Conservation (phyloP, 345 rosid species). For the Clarkia xantiana region DNA sequence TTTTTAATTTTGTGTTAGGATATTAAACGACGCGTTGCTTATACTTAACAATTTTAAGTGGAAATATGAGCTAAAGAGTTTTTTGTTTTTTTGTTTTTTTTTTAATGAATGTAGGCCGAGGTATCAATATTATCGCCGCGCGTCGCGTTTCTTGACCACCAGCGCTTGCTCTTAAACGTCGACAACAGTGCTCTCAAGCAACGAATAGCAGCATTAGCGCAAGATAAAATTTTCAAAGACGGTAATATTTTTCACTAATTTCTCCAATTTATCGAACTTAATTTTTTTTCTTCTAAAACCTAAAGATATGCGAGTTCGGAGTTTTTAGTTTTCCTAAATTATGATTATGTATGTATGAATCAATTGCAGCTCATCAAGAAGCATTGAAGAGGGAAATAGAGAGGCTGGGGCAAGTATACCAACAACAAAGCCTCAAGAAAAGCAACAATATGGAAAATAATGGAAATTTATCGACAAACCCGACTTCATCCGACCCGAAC, state of each 20-base stretch:
- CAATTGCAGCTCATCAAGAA: conserved; percentile 61
- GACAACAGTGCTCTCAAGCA: conserved; percentile 84
- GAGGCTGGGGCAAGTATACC: conserved; percentile 61
- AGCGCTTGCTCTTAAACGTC: conserved; percentile 68
- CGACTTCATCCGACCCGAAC: conserved; percentile 7
- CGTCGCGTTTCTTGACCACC: conserved; percentile 76
- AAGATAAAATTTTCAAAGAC: conserved; percentile 86
- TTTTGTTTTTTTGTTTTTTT: background rate
- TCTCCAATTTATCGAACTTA: too few species aligned
- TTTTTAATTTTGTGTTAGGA: too few species aligned
- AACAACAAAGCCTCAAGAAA: conserved; percentile 40
- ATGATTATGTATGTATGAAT: too few species aligned
- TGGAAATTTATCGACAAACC: conserved; percentile 10
- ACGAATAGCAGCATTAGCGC: conserved; percentile 84
- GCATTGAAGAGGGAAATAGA: conserved; percentile 82
- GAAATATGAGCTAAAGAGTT: too few species aligned
- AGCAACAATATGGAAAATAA: conserved; percentile 2
- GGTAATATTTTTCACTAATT: conserved; percentile 20
- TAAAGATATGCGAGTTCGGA: too few species aligned
- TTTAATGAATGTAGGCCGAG: conserved; percentile 34
- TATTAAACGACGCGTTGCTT: too few species aligned
- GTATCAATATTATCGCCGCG: conserved; percentile 79
- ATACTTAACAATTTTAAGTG: too few species aligned
- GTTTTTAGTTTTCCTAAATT: too few species aligned
- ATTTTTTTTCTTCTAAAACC: too few species aligned